Conservation (phyloP, 306 rosid species). For the Cucumis cinereus region DNA sequence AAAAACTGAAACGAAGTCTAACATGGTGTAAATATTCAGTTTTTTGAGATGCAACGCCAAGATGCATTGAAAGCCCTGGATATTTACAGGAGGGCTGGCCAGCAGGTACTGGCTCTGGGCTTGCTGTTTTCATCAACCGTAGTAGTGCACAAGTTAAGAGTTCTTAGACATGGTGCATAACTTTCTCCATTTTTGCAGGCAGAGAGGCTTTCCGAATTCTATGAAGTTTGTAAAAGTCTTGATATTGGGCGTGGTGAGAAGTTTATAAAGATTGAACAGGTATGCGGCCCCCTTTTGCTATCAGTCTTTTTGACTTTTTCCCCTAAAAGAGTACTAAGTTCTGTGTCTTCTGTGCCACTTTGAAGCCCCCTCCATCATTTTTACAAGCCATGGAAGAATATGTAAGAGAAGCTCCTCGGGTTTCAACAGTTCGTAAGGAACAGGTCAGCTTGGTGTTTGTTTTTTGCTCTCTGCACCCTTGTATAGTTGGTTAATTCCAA, state of each 20-base stretch:
- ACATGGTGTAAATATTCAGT: constrained; percentile 39
- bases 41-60: constrained; percentile 89
- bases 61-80: constrained; percentile 88
- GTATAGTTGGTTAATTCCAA: not conserved
- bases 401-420: constrained; percentile 78
- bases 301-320: not conserved
- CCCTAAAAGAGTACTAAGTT: constrained; percentile 4
- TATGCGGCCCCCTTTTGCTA: constrained; percentile 18
- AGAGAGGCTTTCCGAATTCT: constrained; percentile 84
- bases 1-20: constrained; percentile 11
- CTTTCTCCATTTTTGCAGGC: constrained; percentile 41
- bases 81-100: constrained; percentile 85
- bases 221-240: constrained; percentile 80
- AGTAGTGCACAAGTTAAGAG: not conserved
- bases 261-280: constrained; percentile 94
- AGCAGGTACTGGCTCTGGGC: constrained; percentile 47
- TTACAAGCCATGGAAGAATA: constrained; percentile 99
- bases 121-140: not conserved
- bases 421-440: constrained; percentile 56
- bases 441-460: constrained; percentile 33
- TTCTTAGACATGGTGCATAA: not conserved
- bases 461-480: not conserved
- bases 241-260: constrained; percentile 89
- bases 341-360: constrained; percentile 12
- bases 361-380: constrained; percentile 90